Percentiles rank a stretch among this genome's conserved stretches.
phyloP scores from a whole-genome alignment of 2,329 filamentous ascomycete genomes.

The Plenodomus lindquistii region DNA sequence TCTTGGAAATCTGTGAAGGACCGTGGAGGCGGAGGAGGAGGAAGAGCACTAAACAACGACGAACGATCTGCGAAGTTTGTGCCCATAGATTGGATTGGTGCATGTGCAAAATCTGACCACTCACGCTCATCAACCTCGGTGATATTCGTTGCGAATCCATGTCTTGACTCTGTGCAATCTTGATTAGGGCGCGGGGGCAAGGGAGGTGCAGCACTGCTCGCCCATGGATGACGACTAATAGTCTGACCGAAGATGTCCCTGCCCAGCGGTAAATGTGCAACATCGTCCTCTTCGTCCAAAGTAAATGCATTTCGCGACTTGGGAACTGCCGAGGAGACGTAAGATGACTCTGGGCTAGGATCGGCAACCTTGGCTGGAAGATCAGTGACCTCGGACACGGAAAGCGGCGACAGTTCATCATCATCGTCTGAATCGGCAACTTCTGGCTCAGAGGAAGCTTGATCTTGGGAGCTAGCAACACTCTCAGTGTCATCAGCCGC shows the following conservation, averaged over 20 bases:
- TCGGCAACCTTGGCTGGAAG: not conserved
- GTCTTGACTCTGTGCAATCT: not conserved
- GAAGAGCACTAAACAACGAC: conserved; percentile 10
- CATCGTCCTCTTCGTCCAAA: conserved; percentile 4
- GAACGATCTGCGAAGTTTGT: conserved; percentile 14
- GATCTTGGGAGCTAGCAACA: conserved; percentile 9
- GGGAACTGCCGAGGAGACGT: not conserved
- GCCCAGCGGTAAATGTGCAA: not conserved
- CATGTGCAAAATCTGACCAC: conserved; percentile 2
- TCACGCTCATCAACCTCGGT: conserved; percentile 2
- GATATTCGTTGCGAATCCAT: not conserved
- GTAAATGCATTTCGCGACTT: not conserved
- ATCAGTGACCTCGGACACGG: not conserved
- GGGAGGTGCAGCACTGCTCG: not conserved
- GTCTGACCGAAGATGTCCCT: not conserved
- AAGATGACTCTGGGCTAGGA: no score
- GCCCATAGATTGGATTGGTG: conserved; percentile 3
- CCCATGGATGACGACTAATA: not conserved
- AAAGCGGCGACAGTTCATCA: not conserved
- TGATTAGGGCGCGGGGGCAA: not conserved
- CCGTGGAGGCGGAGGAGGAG: conserved; percentile 5
- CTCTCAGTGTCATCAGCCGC: conserved; percentile 14
- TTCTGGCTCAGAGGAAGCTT: conserved; percentile 9
- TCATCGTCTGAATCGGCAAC: conserved; percentile 4
- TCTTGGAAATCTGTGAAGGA: conserved; percentile 1